phyloP scores from a whole-genome alignment of 441 rosid species.

The Raphanus hybrid region DNA sequence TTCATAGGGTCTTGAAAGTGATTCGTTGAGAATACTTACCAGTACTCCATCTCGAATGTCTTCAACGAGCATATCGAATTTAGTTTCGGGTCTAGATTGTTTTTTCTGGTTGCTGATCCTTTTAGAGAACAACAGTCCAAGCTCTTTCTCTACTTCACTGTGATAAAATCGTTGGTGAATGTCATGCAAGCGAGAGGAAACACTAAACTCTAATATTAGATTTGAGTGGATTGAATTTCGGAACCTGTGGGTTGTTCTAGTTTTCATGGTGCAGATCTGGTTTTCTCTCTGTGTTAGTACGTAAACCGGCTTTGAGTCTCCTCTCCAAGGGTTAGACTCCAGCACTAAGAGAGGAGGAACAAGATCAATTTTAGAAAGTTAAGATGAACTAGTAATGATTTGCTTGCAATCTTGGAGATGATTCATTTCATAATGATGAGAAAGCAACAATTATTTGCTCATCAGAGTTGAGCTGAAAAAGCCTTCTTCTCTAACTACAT shows the following conservation, averaged over 20 bases:
- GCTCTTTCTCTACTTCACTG: constrained; percentile 97
- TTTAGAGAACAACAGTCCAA: constrained; percentile 76
- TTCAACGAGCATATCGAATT: constrained; percentile 95
- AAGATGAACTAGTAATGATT: background rate
- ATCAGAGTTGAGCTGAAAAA: no score
- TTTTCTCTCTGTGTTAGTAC: constrained; percentile 84
- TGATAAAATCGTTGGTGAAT: constrained; percentile 17
- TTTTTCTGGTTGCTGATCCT: constrained; percentile 57
- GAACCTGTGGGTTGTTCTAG: constrained; percentile 88
- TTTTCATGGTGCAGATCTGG: constrained; percentile 93
- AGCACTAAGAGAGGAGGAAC: constrained; percentile 52
- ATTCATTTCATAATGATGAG: background rate
- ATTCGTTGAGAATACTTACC: constrained; percentile 52
- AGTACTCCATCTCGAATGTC: constrained; percentile 91
- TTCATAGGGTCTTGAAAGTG: background rate
- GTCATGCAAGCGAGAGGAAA: constrained; percentile 5
- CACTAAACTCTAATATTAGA: background rate
- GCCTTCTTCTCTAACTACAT: constrained; percentile 12
- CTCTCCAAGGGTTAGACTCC: constrained; percentile 99
- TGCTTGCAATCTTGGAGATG: constrained; percentile 15
- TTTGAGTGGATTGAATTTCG: no score
- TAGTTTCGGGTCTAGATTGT: constrained; percentile 63
- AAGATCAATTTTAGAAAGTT: background rate
- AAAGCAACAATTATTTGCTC: background rate
- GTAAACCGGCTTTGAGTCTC: constrained; percentile 80